phyloP scores from a whole-genome alignment of 2,329 filamentous ascomycete genomes.

The Rhynchosporium secalis region DNA sequence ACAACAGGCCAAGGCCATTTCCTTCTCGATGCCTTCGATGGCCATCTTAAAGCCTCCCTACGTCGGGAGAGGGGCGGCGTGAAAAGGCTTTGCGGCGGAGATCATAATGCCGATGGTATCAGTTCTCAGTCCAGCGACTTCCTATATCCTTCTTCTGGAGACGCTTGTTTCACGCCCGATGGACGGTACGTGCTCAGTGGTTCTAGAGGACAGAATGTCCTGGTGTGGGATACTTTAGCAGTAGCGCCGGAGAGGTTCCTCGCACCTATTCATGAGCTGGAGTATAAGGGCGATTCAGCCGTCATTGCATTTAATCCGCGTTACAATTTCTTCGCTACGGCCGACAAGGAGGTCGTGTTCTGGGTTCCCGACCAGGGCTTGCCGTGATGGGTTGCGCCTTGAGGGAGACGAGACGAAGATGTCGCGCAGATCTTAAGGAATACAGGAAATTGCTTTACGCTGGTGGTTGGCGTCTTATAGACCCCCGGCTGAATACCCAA shows the following conservation, averaged over 20 bases:
- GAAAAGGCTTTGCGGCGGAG: slow-evolving; percentile 54
- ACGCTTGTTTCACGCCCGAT: slow-evolving; percentile 87
- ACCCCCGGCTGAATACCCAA: slow-evolving; percentile 1
- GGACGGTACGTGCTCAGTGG: slow-evolving; percentile 86
- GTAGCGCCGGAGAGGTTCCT: slow-evolving; percentile 57
- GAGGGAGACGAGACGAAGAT: too few species aligned
- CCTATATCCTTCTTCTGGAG: slow-evolving; percentile 62
- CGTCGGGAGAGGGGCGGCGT: slow-evolving; percentile 57
- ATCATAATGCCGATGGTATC: slow-evolving; percentile 40
- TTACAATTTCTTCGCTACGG: slow-evolving; percentile 88
- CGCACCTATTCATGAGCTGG: slow-evolving; percentile 62
- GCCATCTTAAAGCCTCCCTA: slow-evolving; percentile 73
- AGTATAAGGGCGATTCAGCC: slow-evolving; percentile 67
- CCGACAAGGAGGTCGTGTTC: slow-evolving; percentile 79
- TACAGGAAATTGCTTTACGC: too few species aligned
- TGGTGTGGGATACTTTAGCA: slow-evolving; percentile 81
- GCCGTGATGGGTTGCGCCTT: slow-evolving; percentile 8
- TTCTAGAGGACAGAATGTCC: slow-evolving; percentile 64
- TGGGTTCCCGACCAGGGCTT: slow-evolving; percentile 66
- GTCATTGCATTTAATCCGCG: slow-evolving; percentile 87
- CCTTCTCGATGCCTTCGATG: slow-evolving; percentile 89
- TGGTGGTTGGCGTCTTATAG: too few species aligned
- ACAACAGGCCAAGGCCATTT: slow-evolving; percentile 86
- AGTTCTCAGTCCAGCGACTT: slow-evolving; percentile 37
- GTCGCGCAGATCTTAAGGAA: too few species aligned